A percentile compares a stretch with the other conserved stretches of the same genome.
These are phyloP conservation scores for Flammula alnicola DNA, from an alignment of 1,284 basidiomycete species.

Conservation along the genomic window DNA sequence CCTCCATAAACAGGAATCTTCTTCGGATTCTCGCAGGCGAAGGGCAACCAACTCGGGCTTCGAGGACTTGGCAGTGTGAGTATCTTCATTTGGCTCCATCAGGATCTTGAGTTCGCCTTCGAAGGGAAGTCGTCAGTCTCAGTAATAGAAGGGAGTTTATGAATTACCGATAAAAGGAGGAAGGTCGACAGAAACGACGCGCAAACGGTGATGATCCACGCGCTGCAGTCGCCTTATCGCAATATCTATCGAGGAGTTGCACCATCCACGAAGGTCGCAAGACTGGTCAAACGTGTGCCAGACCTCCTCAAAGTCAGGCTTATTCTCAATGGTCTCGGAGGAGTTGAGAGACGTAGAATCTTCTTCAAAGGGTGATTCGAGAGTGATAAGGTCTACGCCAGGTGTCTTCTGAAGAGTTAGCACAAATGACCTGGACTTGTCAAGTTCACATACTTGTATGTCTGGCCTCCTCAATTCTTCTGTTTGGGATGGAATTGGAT, in stretches of 20 bases:
- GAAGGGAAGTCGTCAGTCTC: background rate
- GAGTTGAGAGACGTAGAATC: slow-evolving; percentile 38
- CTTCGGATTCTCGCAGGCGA: slow-evolving; percentile 65
- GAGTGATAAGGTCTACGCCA: slow-evolving; percentile 63
- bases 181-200: slow-evolving; percentile 55
- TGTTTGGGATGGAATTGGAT: slow-evolving; percentile 6
- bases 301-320: slow-evolving; percentile 50
- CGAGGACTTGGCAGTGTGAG: background rate
- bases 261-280: slow-evolving; percentile 67
- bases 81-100: slow-evolving; percentile 35
- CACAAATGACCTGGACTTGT: no score
- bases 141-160: slow-evolving; percentile 10
- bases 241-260: slow-evolving; percentile 53
- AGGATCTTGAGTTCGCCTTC: slow-evolving; percentile 69
- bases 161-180: slow-evolving; percentile 62
- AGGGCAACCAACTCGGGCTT: no score
- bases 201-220: slow-evolving; percentile 46
- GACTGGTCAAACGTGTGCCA: slow-evolving; percentile 58
- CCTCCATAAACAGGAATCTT: slow-evolving; percentile 76
- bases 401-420: slow-evolving; percentile 36
- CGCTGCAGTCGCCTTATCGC: slow-evolving; percentile 57
- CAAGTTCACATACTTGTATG: no score
- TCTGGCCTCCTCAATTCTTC: background rate
- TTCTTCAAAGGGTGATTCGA: slow-evolving; percentile 68
- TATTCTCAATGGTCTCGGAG: slow-evolving; percentile 19